Evolutionary conservation across 2,329 filamentous ascomycete genomes (phyloP), one percentile per base, ranked within the genome.

Genomic region (Neonectria magnoliae): DNA sequence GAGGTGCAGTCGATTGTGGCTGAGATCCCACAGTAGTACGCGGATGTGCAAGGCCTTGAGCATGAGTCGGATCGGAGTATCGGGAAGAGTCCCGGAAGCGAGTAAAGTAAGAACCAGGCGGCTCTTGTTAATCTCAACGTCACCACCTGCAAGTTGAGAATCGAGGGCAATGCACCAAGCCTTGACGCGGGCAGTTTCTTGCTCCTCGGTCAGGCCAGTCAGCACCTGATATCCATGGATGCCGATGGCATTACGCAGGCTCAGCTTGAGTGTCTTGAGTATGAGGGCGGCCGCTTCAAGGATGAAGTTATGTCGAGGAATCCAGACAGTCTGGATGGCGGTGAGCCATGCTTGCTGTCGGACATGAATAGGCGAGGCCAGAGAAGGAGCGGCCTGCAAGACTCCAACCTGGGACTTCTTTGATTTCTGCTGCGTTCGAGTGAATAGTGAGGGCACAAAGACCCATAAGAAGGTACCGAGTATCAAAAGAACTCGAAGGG

Each of bases 91-190:
- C 25, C 91, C 91, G 2, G 94, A 97, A 9, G 94, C 94, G 73
- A 98, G 90, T 27, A 98, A 85, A 0, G 94, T 97, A 54, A 98
- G 83, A 0, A 95, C 88, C 33, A 98, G 84, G 54, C 95, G 90
- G 77, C 93, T 94, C 78, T 92, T 94, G 83, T 91, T 97, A 71
- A 98, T 92, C 77, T 97, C 93, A 9, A 91, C 87, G 78, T 98
- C 95, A 14, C 95, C 94, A 45, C 95, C 95, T 10, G 93, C 93
- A 20, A 98, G 85, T 77, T 98, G 95, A 27, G 95, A 94, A 78
- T 98, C 95, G 59, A 98, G 87, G 14, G 94, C 94, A 73, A 97
- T 97, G 36, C 91, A 88, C 95, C 95, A 98, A 0, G 94, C 93
- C 80, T 97, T 96, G 73, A 97, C 87, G 29, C 95, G 88, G 7